Conservation (phyloP, 2,329 filamentous ascomycete genomes). For the Stemphylium beticola region DNA sequence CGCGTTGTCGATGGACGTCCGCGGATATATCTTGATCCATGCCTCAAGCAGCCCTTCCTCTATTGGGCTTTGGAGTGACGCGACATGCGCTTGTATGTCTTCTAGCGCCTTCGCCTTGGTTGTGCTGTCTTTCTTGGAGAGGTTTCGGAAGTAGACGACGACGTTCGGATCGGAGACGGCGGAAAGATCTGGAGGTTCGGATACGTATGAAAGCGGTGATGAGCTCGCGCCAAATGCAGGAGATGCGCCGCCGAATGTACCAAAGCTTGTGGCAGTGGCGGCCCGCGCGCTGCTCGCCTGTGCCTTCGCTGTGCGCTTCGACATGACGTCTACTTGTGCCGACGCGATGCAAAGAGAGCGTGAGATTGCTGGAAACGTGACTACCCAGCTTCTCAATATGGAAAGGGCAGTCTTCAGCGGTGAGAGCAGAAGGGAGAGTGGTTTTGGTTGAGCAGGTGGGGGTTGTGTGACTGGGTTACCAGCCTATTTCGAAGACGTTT, state of each 20-base stretch:
- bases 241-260: conserved; percentile 50
- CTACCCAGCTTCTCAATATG: too few species aligned
- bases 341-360: background rate
- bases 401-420: too few species aligned
- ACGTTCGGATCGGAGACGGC: conserved; percentile 79
- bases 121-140: conserved; percentile 89
- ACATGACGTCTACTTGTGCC: conserved; percentile 52
- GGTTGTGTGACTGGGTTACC: background rate
- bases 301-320: conserved; percentile 65
- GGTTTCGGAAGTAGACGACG: conserved; percentile 89
- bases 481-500: background rate
- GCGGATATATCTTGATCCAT: conserved; percentile 88
- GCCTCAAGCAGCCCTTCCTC: conserved; percentile 86
- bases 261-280: conserved; percentile 52
- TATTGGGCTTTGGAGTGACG: conserved; percentile 65
- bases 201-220: conserved; percentile 81
- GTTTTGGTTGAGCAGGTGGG: background rate
- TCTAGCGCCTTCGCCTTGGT: conserved; percentile 92
- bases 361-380: background rate
- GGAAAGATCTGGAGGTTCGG: conserved; percentile 82
- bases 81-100: conserved; percentile 73
- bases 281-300: conserved; percentile 69
- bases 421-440: too few species aligned
- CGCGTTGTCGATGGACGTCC: conserved; percentile 86
- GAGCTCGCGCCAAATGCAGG: conserved; percentile 55